These are phyloP conservation scores for Amphibolis antarctica DNA, from an alignment of 106 monocot genomes.

Conservation along the genomic window DNA sequence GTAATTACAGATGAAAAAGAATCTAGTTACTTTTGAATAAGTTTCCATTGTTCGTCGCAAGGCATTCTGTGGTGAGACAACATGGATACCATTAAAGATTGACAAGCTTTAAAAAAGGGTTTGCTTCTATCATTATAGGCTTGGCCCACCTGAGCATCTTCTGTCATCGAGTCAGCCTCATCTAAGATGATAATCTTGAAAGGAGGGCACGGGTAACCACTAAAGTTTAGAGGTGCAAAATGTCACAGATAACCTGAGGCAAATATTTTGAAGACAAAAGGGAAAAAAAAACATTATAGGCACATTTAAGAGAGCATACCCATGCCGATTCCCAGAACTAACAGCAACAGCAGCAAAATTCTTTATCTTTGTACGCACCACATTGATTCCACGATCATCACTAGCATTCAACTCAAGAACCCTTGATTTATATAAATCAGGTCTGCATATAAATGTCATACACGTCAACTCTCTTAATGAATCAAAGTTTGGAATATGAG, in stretches of 20 bases:
- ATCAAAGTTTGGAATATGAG: neutral
- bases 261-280: neutral
- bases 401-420: constrained; percentile 96
- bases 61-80: constrained; percentile 64
- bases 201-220: constrained; percentile 80
- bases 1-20: constrained; percentile 98
- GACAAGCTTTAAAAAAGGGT: neutral
- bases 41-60: constrained; percentile 97
- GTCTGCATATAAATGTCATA: neutral
- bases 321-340: constrained; percentile 44
- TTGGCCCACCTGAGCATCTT: constrained; percentile 81
- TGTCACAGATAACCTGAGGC: neutral
- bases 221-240: constrained; percentile 16
- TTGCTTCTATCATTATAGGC: neutral
- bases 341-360: constrained; percentile 97
- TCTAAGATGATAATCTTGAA: constrained; percentile 96
- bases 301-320: constrained; percentile 22
- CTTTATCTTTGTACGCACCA: constrained; percentile 95
- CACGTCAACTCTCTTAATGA: neutral
- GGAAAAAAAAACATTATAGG: neutral
- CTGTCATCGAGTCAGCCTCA: constrained; percentile 99
- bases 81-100: neutral
- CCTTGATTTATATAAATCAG: constrained; percentile 54
- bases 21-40: constrained; percentile 91
- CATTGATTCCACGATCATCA: constrained; percentile 99